A percentile compares a stretch with the other conserved stretches of the same genome.
Evolutionary conservation across 768 basidiomycete genomes (phyloP).

Genomic region (Mycena albidolilacea): DNA sequence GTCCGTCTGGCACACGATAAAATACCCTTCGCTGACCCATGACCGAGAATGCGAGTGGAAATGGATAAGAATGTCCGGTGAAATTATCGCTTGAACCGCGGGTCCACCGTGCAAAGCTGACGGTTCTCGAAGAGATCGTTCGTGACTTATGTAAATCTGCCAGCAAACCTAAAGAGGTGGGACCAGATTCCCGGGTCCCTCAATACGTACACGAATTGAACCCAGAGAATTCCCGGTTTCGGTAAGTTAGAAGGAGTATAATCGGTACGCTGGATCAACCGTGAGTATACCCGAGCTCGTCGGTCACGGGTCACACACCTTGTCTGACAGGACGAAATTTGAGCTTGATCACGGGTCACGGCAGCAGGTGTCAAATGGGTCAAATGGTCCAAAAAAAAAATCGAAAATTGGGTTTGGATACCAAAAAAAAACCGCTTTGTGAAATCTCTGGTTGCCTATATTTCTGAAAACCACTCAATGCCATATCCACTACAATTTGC

Average conservation of each 20-base stretch:
- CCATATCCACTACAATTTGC: too few species aligned
- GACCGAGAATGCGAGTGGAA: not conserved
- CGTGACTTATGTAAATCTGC: too few species aligned
- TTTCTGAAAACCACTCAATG: too few species aligned
- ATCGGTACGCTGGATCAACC: not conserved
- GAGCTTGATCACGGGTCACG: too few species aligned
- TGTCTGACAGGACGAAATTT: too few species aligned
- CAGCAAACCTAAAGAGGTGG: not conserved
- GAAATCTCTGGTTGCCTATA: too few species aligned
- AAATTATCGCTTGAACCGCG: conserved; percentile 20
- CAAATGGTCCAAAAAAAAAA: too few species aligned
- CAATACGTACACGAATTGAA: not conserved
- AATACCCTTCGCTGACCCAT: not conserved
- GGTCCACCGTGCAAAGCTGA: not conserved
- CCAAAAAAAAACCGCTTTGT: too few species aligned
- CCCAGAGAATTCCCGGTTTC: not conserved
- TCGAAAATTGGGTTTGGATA: too few species aligned
- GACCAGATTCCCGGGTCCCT: not conserved
- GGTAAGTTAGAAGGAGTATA: conserved; percentile 1
- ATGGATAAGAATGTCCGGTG: not conserved
- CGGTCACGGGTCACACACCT: too few species aligned
- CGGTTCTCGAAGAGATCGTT: not conserved
- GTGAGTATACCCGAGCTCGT: not conserved
- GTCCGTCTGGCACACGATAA: not conserved
- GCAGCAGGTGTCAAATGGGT: too few species aligned